Evolutionary conservation across 2,329 filamentous ascomycete genomes (phyloP), one percentile per base, ranked within the genome.

Genomic region (Fusarium sp.): DNA sequence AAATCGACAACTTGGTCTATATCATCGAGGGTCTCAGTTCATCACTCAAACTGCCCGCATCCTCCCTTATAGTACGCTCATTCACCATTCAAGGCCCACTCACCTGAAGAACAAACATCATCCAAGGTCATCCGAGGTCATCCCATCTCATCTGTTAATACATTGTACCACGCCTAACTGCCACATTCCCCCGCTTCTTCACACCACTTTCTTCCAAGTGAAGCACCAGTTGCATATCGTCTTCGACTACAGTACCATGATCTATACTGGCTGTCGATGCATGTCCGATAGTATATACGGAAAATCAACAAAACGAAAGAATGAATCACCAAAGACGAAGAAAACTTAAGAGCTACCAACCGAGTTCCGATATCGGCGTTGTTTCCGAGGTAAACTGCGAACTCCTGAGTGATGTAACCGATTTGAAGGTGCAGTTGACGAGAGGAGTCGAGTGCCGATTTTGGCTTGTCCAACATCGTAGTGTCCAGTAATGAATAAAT

Each of bases 221-320:
- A 7, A 88, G 73, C 8, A 83, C 57, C 73, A 87, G 77, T 65
- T 87, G 84, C 37, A 88, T 71, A 71, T 82, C 79, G 2, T 86
- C 86, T 67, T 87, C 84, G 4, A 88, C 66, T 6, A 88, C 79
- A 44, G 88, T 79, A 6, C 84, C 85, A 66, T 84, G 87, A 68
- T 88, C 86, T 4, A 88, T 76, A 46, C 81, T 85, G 65, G 83
- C 78, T 1, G 86, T 27, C 85, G 80, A 67, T 88, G 72, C 54
- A 76, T 68, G 5, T 60, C 63, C 13, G 66, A 67, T 53, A 7
- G 57, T 63, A 1, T 83, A 83, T 4, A 10, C 1, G 78, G 77
- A 58, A 86, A 82, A 70, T 87, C 84, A 25, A 86, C 82, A 49
- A 82, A 78, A 4, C 82, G 80, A 27, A 81, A 77, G 5, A 85